These are phyloP conservation scores for Psilocybe sp. DNA, from an alignment of 768 basidiomycete genomes.

Conservation along the genomic window DNA sequence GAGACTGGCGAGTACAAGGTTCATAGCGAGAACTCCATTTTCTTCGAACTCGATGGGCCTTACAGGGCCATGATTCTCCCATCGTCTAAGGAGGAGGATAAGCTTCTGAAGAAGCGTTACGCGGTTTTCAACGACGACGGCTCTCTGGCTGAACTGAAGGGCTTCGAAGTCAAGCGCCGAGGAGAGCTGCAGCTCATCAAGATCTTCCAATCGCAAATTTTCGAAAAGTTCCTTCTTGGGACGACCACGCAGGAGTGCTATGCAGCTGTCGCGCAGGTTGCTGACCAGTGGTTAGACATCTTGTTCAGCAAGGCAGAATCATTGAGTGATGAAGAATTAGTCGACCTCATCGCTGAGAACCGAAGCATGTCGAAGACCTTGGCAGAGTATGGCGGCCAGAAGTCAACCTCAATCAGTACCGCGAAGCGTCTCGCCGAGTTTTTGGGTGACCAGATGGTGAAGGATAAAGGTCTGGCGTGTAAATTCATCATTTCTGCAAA, in stretches of 20 bases:
- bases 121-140: slow-evolving; percentile 99
- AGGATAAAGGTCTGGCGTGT: slow-evolving; percentile 98
- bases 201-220: slow-evolving; percentile 97
- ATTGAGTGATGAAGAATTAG: slow-evolving; percentile 86
- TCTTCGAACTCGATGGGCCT: slow-evolving; percentile 98
- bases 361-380: slow-evolving; percentile 96
- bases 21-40: slow-evolving; percentile 96
- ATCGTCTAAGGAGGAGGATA: slow-evolving; percentile 98
- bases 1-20: slow-evolving; percentile 82
- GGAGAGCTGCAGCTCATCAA: slow-evolving; percentile 99
- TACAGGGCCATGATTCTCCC: slow-evolving; percentile 99
- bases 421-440: slow-evolving; percentile 95
- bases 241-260: slow-evolving; percentile 95
- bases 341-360: slow-evolving; percentile 98
- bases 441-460: slow-evolving; percentile 97
- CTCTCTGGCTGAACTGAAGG: slow-evolving; percentile 95
- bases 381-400: slow-evolving; percentile 93
- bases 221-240: slow-evolving; percentile 95
- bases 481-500: slow-evolving; percentile 98
- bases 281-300: slow-evolving; percentile 97
- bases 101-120: slow-evolving; percentile 96
- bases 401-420: slow-evolving; percentile 97
- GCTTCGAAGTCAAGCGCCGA: slow-evolving; percentile 97
- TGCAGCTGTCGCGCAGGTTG: slow-evolving; percentile 86
- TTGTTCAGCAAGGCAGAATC: slow-evolving; percentile 84